Percentiles rank a stretch among this genome's conserved stretches.
Conservation (phyloP, 805 yeast species). For the Suhomyces sp. region DNA sequence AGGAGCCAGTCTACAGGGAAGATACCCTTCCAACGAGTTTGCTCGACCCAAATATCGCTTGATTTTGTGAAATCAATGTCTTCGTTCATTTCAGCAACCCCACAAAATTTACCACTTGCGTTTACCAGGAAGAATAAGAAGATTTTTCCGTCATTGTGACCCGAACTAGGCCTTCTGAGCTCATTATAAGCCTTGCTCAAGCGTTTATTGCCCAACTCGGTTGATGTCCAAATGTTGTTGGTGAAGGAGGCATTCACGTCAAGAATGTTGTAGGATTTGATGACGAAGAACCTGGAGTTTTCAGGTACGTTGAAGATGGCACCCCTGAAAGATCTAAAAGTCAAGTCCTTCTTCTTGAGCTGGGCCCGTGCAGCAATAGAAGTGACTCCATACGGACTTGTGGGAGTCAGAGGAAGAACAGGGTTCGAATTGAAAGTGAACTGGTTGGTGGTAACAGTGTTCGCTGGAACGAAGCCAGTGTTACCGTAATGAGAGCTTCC, state of each 20-base stretch:
- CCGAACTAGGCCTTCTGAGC: no score
- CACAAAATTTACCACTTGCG: conserved; percentile 57
- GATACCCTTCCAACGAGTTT: conserved; percentile 50
- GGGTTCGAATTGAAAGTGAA: no score
- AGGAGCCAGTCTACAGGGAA: conserved; percentile 56
- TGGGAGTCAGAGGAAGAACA: no score
- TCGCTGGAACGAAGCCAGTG: no score
- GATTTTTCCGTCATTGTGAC: conserved; percentile 27
- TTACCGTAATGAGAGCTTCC: no score
- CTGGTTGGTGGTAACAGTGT: no score
- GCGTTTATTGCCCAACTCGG: conserved; percentile 55
- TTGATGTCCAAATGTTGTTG: conserved; percentile 59
- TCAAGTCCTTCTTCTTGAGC: not conserved
- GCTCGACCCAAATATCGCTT: conserved; percentile 48
- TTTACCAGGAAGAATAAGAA: conserved; percentile 59
- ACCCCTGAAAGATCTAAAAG: conserved; percentile 16
- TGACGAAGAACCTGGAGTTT: conserved; percentile 44
- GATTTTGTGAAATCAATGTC: conserved; percentile 34
- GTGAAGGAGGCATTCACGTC: conserved; percentile 51
- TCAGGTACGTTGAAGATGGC: conserved; percentile 17
- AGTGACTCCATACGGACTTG: no score
- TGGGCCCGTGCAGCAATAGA: no score
- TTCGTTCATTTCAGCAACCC: conserved; percentile 53
- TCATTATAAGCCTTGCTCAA: conserved; percentile 44
- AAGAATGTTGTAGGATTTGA: conserved; percentile 50